A percentile compares a stretch with the other conserved stretches of the same genome.
These are phyloP conservation scores for Secale cereale DNA, from an alignment of 176 grass and related monocot genomes.

Conservation along the genomic window DNA sequence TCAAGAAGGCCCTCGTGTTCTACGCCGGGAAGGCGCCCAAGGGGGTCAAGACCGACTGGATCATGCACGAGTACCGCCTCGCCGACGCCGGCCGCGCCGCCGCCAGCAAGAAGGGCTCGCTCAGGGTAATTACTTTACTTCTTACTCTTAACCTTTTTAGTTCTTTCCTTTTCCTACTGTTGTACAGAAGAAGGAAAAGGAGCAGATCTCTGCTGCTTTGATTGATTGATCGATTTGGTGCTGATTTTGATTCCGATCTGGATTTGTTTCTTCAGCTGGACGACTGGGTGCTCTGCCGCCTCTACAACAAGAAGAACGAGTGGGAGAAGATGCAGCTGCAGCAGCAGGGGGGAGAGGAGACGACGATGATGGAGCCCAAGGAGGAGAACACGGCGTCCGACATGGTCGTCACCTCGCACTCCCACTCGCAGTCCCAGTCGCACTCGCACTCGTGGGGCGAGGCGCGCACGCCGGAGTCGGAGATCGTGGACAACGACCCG, in stretches of 20 bases:
- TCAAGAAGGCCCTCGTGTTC: constrained; percentile 96
- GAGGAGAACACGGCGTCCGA: constrained; percentile 13
- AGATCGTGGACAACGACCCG: constrained; percentile 57
- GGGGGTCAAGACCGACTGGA: constrained; percentile 87
- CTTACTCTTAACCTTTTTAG: no score
- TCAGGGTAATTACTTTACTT: no score
- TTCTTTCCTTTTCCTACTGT: no score
- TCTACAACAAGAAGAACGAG: constrained; percentile 91
- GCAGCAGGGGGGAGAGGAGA: constrained; percentile 28
- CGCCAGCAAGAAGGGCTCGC: constrained; percentile 38
- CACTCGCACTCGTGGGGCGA: constrained; percentile 61
- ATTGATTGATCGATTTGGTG: not conserved
- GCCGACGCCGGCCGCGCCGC: constrained; percentile 31
- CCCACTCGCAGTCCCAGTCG: constrained; percentile 28
- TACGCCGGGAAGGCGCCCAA: constrained; percentile 78
- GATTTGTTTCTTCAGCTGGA: constrained; percentile 51
- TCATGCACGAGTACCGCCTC: constrained; percentile 91
- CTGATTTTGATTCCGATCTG: not conserved
- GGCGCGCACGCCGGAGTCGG: constrained; percentile 60
- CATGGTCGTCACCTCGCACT: constrained; percentile 33
- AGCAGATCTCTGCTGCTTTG: not conserved
- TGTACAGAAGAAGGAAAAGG: no score
- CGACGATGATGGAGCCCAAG: not conserved
- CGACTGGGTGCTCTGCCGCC: constrained; percentile 76
- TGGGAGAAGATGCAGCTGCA: constrained; percentile 74